Conservation (phyloP, 371 early-diverging fungal genomes). For the Thermomucor indicae-seudaticae region DNA sequence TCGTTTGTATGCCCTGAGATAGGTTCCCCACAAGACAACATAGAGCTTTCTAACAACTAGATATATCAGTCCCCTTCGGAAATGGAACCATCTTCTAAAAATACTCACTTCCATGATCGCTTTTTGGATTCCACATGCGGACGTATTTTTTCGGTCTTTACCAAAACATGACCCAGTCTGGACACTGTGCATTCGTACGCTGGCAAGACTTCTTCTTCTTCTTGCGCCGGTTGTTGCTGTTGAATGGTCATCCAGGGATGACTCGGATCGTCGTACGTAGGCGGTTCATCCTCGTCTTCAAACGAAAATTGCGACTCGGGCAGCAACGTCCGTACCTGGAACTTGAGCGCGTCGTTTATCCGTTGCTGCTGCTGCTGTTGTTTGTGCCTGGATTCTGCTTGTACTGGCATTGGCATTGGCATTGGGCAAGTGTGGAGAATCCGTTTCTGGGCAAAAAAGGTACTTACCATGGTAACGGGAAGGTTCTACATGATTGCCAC, state of each 20-base stretch:
- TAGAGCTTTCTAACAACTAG: not conserved
- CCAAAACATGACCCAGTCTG: slow-evolving; percentile 12
- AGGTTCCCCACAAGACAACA: slow-evolving; percentile 9
- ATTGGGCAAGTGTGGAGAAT: no score
- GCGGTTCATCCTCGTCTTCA: no score
- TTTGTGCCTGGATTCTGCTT: no score
- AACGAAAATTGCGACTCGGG: no score
- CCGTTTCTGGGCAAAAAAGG: no score
- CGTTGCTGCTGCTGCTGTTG: no score
- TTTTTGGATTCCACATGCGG: slow-evolving; percentile 12
- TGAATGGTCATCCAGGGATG: slow-evolving; percentile 8
- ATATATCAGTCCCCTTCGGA: not conserved
- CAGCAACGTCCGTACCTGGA: no score
- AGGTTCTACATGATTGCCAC: no score
- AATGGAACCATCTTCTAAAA: not conserved
- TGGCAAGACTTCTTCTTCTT: slow-evolving; percentile 19
- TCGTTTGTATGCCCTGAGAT: slow-evolving; percentile 15
- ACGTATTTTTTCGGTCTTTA: slow-evolving; percentile 20
- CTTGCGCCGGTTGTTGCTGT: slow-evolving; percentile 3
- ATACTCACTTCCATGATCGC: slow-evolving; percentile 25
- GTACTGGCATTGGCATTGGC: no score
- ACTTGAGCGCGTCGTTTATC: no score
- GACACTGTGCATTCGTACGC: slow-evolving; percentile 25
- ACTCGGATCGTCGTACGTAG: slow-evolving; percentile 11
- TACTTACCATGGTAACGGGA: no score